Evolutionary conservation across 2,329 filamentous ascomycete genomes (phyloP), one percentile per base, ranked within the genome.

Genomic region (Chaetomiaceae sp.): DNA sequence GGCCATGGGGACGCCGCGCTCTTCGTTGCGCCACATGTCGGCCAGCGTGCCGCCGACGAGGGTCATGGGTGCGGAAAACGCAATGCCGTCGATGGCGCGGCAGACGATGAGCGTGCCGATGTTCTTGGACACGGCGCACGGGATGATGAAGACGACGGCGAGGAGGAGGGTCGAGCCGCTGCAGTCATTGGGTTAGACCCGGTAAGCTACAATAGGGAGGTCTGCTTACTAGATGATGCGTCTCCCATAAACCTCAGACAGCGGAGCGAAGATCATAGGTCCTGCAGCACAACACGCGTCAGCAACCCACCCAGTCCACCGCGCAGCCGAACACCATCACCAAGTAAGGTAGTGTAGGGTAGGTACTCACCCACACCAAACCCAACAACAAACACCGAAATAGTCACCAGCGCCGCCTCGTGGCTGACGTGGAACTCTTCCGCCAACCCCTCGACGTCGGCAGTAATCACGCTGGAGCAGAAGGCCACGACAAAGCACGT

Each of bases 11-110:
- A 93, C 83, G 58, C 87, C 88, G 43, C 88, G 77, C 66, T 94
- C 87, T 62, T 93, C 87, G 41, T 83, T 87, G 49, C 69, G 80
- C 86, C 86, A 94, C n/a, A 93, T 65, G 68, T 94, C 88, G 10
- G 87, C 84, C 6, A 94, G 68, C 0, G 86, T 91, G 8, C 88
- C 88, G 35, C 87, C 88, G 8, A 90, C 87, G 1, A 93, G 73
- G 0, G 87, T 91, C 84, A 94, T 91, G 2, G 88, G 87, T 0
- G 87, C 87, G 10, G 84, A 89, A 62, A 91, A 91, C 6, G 85
- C 85, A 46, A 93, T 87, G 37, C 88, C 88, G 52, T 88, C 87
- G 49, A 94, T 86, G 37, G 81, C 71, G 51, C 88, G 79, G 60
- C 83, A 88, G 20, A 88, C 81, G 6, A 94, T 71, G 7, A 94